Conservation (phyloP, 306 rosid genomes). For the Sicyos baderoa region DNA sequence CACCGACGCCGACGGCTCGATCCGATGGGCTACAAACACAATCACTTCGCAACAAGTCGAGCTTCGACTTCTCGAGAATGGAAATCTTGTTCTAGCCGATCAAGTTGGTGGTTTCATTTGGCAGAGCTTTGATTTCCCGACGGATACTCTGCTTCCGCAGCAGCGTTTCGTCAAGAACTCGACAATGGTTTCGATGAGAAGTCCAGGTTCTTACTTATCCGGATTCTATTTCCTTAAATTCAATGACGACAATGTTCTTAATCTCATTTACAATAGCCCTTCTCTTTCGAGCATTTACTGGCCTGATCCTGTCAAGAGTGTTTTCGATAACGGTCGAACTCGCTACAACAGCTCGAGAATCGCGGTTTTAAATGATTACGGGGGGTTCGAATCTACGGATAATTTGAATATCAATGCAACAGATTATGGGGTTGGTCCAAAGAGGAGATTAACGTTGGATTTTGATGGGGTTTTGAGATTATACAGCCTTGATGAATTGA, state of each 20-base stretch:
- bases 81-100: constrained; percentile 31
- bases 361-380: background rate
- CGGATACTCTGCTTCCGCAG: constrained; percentile 36
- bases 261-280: constrained; percentile 15
- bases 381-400: constrained; percentile 17
- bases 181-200: constrained; percentile 25
- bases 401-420: constrained; percentile 15
- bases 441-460: constrained; percentile 22
- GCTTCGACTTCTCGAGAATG: constrained; percentile 25
- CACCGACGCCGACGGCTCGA: constrained; percentile 13
- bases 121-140: constrained; percentile 41
- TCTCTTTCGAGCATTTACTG: constrained; percentile 15
- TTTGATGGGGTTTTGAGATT: constrained; percentile 20
- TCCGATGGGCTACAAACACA: constrained; percentile 25
- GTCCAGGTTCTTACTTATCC: constrained; percentile 19
- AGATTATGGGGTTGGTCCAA: constrained; percentile 15
- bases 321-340: constrained; percentile 14
- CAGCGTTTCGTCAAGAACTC: constrained; percentile 26
- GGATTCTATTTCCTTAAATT: constrained; percentile 33
- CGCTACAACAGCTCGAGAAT: constrained; percentile 13
- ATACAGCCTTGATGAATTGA: constrained; percentile 12
- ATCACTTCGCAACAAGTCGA: background rate
- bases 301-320: background rate
- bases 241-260: constrained; percentile 23
- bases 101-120: constrained; percentile 18